These are phyloP conservation scores for Hypoxylon sp. DNA, from an alignment of 2,329 filamentous ascomycete genomes.

Conservation along the genomic window DNA sequence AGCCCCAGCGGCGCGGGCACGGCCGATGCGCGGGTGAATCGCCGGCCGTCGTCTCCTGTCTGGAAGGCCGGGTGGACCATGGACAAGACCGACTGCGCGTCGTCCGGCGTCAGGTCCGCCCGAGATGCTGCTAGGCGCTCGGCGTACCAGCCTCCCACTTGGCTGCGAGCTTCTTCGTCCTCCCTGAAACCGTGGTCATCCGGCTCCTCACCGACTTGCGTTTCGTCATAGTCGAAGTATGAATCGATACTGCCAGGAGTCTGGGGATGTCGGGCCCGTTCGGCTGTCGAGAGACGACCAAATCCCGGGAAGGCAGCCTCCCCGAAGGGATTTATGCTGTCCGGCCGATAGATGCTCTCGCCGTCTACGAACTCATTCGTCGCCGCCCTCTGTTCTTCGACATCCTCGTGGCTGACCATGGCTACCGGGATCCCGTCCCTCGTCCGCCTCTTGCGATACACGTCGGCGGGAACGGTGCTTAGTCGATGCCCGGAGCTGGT, in stretches of 20 bases:
- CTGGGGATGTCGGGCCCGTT: slow-evolving; percentile 6
- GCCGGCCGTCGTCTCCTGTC: slow-evolving; percentile 1
- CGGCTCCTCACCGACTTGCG: not conserved
- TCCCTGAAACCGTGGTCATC: slow-evolving; percentile 30
- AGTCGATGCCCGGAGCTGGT: slow-evolving; percentile 13
- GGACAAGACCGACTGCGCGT: slow-evolving; percentile 33
- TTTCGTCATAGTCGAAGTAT: slow-evolving; percentile 27
- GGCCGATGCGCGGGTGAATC: slow-evolving; percentile 31
- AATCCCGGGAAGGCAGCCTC: slow-evolving; percentile 1
- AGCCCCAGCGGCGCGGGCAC: slow-evolving; percentile 30
- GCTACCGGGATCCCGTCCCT: slow-evolving; percentile 42
- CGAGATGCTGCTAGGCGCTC: slow-evolving; percentile 12
- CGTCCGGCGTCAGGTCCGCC: slow-evolving; percentile 13
- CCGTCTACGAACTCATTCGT: slow-evolving; percentile 10
- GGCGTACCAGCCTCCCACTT: slow-evolving; percentile 39
- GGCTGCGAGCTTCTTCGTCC: slow-evolving; percentile 31
- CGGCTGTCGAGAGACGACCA: slow-evolving; percentile 1
- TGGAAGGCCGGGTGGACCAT: slow-evolving; percentile 41
- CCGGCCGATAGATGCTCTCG: slow-evolving; percentile 41
- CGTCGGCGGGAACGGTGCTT: slow-evolving; percentile 18
- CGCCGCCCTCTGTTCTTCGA: slow-evolving; percentile 35
- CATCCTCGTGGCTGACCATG: slow-evolving; percentile 27
- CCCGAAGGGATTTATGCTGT: slow-evolving; percentile 36
- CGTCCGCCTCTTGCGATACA: slow-evolving; percentile 29
- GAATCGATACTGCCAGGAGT: slow-evolving; percentile 1